These are phyloP conservation scores for Candida easanensis DNA, from an alignment of 805 yeast genomes.

Conservation along the genomic window DNA sequence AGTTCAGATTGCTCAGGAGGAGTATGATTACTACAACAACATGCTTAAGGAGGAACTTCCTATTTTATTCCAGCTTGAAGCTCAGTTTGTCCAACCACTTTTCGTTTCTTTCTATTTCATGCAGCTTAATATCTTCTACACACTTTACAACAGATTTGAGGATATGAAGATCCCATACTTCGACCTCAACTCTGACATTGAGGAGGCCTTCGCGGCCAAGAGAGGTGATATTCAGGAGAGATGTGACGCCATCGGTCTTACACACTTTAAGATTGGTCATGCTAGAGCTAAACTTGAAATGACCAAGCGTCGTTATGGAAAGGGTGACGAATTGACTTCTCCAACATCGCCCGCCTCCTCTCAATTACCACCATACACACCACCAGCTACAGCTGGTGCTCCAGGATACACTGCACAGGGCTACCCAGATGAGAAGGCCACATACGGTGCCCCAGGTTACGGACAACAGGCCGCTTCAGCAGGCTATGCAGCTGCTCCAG, in stretches of 20 bases:
- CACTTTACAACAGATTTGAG: slow-evolving; percentile 86
- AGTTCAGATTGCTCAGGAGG: slow-evolving; percentile 88
- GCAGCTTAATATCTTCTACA: slow-evolving; percentile 96
- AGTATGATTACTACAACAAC: slow-evolving; percentile 92
- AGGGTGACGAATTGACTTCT: slow-evolving; percentile 39
- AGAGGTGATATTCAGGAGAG: slow-evolving; percentile 90
- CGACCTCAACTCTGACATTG: slow-evolving; percentile 78
- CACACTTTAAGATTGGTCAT: slow-evolving; percentile 87
- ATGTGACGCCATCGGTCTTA: slow-evolving; percentile 84
- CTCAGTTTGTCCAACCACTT: slow-evolving; percentile 88
- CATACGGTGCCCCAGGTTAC: slow-evolving; percentile 26
- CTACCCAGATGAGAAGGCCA: slow-evolving; percentile 32
- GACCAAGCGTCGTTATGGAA: slow-evolving; percentile 71
- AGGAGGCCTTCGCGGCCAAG: slow-evolving; percentile 74
- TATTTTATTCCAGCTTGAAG: slow-evolving; percentile 79
- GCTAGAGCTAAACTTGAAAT: slow-evolving; percentile 82
- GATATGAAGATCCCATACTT: slow-evolving; percentile 97
- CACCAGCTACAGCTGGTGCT: slow-evolving; percentile 30
- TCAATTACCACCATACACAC: slow-evolving; percentile 36
- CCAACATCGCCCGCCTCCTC: slow-evolving; percentile 29
- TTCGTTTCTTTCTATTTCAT: slow-evolving; percentile 93
- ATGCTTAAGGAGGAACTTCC: slow-evolving; percentile 92
- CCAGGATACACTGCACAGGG: slow-evolving; percentile 31
- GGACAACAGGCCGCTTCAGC: background rate
- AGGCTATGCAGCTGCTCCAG: slow-evolving; percentile 20